Base-by-base conservation (phyloP, 164 flowering plant genomes). In the Vitis cinerea region DNA sequence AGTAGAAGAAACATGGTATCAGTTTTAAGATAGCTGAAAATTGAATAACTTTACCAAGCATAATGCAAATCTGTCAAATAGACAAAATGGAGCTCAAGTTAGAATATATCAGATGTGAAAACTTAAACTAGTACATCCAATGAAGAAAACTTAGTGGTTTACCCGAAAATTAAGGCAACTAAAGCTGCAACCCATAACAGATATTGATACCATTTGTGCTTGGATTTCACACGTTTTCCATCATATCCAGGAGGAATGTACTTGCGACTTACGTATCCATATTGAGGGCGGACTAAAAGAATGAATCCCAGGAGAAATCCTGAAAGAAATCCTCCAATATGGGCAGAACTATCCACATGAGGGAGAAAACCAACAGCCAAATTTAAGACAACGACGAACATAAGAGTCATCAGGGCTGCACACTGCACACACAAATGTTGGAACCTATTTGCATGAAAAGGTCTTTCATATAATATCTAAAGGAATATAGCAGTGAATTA, bases 301-400 rank as follows among this genome's bases (percentile, higher is more conserved):
- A 89, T 62, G 73, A 89, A 89, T 30, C 94, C 91, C 1, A 87
- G 90, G 49, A 87, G 74, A 72, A 84, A 85, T 15, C 93, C 90
- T n/a, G 88, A 51, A 15, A 82, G 2, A 58, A 88, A 87, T 52
- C 93, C 93, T 76, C 90, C 89, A 44, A 82, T 77, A 69, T 88
- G 93, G 23, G 93, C 89, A 11, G 82, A 85, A 61, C 52, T 85
- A 61, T 88, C 90, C 47, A 87, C 88, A 5, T 70, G 75, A 53
- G 93, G 90, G 27, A 85, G 67, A 48, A 84, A 47, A 4, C 90
- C 88, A n/a, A 88, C 62, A 0, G 84, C 88, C 79, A 88, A 49
- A 65, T 87, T 88, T 59, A 88, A 37, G 75, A 59, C 76, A 52
- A 83, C 80, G 12, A 88, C 71, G 27, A 83, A 3, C 19, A 83